Conservation (phyloP, 441 rosid genomes). For the Gossypium lobatum region DNA sequence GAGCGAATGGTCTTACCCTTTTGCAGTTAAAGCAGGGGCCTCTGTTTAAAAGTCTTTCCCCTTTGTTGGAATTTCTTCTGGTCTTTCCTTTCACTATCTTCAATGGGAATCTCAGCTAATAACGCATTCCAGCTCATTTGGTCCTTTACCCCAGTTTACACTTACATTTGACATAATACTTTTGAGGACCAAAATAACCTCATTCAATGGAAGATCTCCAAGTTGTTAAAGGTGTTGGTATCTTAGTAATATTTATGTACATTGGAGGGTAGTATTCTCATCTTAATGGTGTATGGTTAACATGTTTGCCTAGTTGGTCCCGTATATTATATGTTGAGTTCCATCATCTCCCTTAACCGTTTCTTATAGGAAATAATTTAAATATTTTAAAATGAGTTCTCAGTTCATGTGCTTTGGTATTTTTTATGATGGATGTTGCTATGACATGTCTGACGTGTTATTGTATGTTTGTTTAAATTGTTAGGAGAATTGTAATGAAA, state of each 20-base stretch:
- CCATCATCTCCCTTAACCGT: not conserved
- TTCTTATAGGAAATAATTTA: constrained; percentile 1
- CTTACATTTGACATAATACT: constrained; percentile 3
- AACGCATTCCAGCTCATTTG: constrained; percentile 51
- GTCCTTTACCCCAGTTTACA: constrained; percentile 9
- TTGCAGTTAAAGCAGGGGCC: constrained; percentile 12
- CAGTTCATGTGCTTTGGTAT: not conserved
- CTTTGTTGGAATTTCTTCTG: not conserved
- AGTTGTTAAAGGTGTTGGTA: not conserved
- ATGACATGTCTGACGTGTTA: constrained; percentile 1
- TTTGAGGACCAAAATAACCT: constrained; percentile 34
- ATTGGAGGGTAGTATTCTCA: constrained; percentile 20
- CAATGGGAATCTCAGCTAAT: constrained; percentile 33
- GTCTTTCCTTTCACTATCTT: constrained; percentile 10
- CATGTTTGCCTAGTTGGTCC: constrained; percentile 19
- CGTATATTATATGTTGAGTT: not conserved
- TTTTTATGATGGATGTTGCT: constrained; percentile 8
- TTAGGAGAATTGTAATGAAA: not conserved
- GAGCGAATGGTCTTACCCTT: constrained; percentile 1
- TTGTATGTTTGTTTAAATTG: not conserved
- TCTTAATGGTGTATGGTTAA: not conserved
- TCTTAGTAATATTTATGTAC: constrained; percentile 6
- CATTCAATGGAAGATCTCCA: not conserved
- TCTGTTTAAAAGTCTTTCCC: constrained; percentile 5
- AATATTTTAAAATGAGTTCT: not conserved